Conservation (phyloP, 1,284 basidiomycete species). For the Ceratobasidium sp. region DNA sequence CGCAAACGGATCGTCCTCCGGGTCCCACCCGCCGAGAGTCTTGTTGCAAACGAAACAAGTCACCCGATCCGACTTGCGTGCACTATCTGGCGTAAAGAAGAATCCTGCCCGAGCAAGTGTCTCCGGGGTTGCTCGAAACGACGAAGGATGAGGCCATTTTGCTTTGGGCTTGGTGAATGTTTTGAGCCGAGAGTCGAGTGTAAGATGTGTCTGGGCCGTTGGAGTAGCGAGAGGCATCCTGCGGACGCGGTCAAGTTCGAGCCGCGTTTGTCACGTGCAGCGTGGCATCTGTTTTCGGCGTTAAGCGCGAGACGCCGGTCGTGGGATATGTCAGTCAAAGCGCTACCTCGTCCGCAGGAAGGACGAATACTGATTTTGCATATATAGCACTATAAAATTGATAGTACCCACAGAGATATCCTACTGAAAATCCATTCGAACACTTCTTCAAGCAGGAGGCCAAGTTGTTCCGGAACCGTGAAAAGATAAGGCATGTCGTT, state of each 20-base stretch:
- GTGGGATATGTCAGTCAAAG: too few species aligned
- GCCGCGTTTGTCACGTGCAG: constrained; percentile 33
- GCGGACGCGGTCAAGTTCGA: constrained; percentile 39
- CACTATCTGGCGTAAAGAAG: constrained; percentile 53
- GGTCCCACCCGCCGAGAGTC: constrained; percentile 60
- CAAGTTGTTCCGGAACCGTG: too few species aligned
- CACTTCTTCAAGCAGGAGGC: too few species aligned
- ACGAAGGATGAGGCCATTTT: constrained; percentile 50
- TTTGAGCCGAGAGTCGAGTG: constrained; percentile 37
- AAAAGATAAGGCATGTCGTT: too few species aligned
- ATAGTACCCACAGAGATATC: too few species aligned
- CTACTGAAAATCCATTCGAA: too few species aligned
- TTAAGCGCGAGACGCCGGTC: neutral
- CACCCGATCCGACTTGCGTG: constrained; percentile 49
- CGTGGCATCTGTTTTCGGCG: neutral
- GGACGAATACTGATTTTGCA: too few species aligned
- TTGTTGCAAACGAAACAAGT: constrained; percentile 60
- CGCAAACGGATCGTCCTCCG: constrained; percentile 59
- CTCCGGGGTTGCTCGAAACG: constrained; percentile 51
- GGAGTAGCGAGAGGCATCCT: constrained; percentile 29
- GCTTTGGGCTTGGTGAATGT: constrained; percentile 45
- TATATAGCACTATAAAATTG: too few species aligned
- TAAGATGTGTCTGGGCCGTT: neutral
- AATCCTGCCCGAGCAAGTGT: constrained; percentile 60
- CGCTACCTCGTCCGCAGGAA: too few species aligned